A percentile compares a stretch with the other conserved stretches of the same genome.
Evolutionary conservation across 441 rosid genomes (phyloP).

Genomic region (Adansonia gregorii): DNA sequence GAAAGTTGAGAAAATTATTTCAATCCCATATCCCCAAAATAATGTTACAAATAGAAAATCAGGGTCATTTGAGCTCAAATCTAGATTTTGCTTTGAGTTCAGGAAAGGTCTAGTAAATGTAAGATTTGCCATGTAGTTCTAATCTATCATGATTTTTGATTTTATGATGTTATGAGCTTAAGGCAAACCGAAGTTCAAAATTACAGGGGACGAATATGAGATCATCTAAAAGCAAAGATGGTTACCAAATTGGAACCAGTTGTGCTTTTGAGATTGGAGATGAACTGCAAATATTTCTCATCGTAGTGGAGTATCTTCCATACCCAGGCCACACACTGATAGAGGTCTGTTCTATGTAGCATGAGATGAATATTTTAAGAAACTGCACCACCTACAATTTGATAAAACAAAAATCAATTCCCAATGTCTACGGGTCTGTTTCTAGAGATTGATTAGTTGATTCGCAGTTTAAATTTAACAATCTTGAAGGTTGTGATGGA

Average conservation of each 20-base stretch:
- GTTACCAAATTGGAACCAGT: slow-evolving; percentile 37
- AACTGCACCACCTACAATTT: background rate
- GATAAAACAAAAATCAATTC: slow-evolving; percentile 23
- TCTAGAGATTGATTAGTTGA: slow-evolving; percentile 61
- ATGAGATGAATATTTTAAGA: background rate
- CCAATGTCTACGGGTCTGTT: slow-evolving; percentile 46
- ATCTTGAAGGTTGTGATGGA: slow-evolving; percentile 57
- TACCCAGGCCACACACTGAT: slow-evolving; percentile 61
- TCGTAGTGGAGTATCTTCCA: slow-evolving; percentile 61
- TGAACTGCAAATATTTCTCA: slow-evolving; percentile 50
- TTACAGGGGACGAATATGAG: slow-evolving; percentile 43
- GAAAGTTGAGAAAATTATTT: background rate
- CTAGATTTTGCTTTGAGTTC: background rate
- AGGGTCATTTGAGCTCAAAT: background rate
- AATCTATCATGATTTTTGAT: background rate
- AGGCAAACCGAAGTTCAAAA: background rate
- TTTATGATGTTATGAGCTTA: background rate
- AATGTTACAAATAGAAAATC: background rate
- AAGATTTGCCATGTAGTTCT: background rate
- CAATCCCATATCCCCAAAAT: background rate
- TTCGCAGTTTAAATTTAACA: slow-evolving; percentile 48
- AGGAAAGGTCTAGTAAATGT: background rate
- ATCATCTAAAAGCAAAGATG: slow-evolving; percentile 31
- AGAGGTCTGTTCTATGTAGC: slow-evolving; percentile 42
- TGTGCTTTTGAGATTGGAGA: slow-evolving; percentile 52